These are phyloP conservation scores for Phytophthora uliginosa DNA, from an alignment of 352 stramenopile species.

Conservation along the genomic window DNA sequence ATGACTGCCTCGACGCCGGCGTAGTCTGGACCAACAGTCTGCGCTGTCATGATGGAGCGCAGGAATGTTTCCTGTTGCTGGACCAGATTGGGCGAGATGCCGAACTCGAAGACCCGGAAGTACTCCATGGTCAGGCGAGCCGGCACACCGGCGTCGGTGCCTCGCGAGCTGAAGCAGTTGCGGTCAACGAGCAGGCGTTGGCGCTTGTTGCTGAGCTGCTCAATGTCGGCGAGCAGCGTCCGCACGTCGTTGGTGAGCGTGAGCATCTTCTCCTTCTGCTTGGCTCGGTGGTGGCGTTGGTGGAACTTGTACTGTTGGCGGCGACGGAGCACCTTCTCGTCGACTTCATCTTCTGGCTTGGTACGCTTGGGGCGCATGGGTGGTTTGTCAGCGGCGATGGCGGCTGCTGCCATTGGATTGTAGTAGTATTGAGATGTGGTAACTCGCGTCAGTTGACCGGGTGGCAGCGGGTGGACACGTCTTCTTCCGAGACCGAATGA, in stretches of 20 bases:
- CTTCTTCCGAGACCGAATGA: constrained; percentile 19
- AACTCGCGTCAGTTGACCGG: neutral
- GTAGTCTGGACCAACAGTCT: constrained; percentile 64
- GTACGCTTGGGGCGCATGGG: constrained; percentile 11
- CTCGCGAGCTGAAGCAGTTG: constrained; percentile 49
- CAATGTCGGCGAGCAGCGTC: constrained; percentile 47
- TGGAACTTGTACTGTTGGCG: constrained; percentile 78
- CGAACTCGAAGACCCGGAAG: constrained; percentile 63
- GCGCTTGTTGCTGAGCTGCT: constrained; percentile 44
- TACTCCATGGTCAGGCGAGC: constrained; percentile 59
- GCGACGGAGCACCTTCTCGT: constrained; percentile 57
- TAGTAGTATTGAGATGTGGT: neutral
- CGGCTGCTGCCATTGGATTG: constrained; percentile 25
- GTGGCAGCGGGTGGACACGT: neutral
- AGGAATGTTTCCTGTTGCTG: constrained; percentile 61
- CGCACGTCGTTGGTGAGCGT: constrained; percentile 54
- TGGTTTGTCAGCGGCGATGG: constrained; percentile 15
- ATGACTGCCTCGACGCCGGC: constrained; percentile 51
- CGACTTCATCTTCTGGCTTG: constrained; percentile 8
- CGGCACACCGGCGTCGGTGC: constrained; percentile 37
- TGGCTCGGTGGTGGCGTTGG: constrained; percentile 72
- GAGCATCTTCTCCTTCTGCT: constrained; percentile 64
- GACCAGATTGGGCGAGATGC: constrained; percentile 34
- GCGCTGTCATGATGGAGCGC: constrained; percentile 55
- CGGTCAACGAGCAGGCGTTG: constrained; percentile 33